A percentile compares a stretch with the other conserved stretches of the same genome.
phyloP scores from a whole-genome alignment of 2,329 filamentous ascomycete genomes.

The Cylindrodendrum hubeiense region DNA sequence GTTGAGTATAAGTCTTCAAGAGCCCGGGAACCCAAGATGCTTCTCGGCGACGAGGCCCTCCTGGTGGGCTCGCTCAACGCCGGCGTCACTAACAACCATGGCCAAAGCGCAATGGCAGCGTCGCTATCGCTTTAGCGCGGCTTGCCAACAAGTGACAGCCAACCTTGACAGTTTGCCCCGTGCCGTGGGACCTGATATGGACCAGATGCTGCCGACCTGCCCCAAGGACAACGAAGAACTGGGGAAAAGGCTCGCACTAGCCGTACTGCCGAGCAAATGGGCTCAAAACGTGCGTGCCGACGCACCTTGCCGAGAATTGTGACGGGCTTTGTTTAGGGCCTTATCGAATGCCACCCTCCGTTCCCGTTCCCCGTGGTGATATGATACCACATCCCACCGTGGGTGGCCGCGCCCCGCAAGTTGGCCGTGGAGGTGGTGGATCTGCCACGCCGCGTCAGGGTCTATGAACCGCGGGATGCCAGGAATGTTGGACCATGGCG shows the following conservation, averaged over 20 bases:
- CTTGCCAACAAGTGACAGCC: constrained; percentile 1
- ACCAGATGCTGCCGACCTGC: not conserved
- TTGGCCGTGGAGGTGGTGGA: constrained; percentile 17
- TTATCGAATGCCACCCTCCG: constrained; percentile 6
- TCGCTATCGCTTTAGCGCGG: constrained; percentile 13
- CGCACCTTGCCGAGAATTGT: not conserved
- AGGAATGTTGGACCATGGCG: not conserved
- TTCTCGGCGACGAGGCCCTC: not conserved
- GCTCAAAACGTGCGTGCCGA: constrained; percentile 3
- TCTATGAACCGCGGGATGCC: constrained; percentile 1
- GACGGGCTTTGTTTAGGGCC: not conserved
- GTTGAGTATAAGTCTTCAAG: not conserved
- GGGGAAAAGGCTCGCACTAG: not conserved
- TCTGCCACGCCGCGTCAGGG: constrained; percentile 6
- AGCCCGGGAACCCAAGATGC: not conserved
- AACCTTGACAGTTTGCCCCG: not conserved
- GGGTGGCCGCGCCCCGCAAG: constrained; percentile 16
- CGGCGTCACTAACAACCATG: not conserved
- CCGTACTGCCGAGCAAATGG: not conserved
- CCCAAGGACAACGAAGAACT: constrained; percentile 6
- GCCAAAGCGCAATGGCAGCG: constrained; percentile 13
- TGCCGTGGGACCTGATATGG: not conserved
- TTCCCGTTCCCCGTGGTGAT: not conserved
- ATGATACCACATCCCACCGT: constrained; percentile 6
- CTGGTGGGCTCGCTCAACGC: not conserved